Percentiles rank a stretch among this genome's conserved stretches.
These are phyloP conservation scores for Pochonia chlamydosporia DNA, from an alignment of 2,329 filamentous ascomycete species.

Conservation along the genomic window DNA sequence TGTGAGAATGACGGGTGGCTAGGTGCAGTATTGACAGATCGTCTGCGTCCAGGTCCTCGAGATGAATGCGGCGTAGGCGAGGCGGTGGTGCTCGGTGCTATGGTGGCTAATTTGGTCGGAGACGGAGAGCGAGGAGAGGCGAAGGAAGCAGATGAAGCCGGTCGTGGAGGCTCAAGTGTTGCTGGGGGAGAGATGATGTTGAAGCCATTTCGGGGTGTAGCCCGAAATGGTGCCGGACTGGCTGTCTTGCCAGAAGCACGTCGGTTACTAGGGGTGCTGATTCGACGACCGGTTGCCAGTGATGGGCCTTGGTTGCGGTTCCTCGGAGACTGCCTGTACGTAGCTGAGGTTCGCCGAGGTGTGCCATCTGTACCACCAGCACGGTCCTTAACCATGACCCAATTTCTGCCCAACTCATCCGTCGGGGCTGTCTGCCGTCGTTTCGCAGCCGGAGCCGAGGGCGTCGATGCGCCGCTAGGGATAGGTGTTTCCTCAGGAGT, in stretches of 20 bases:
- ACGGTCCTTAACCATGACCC: constrained; percentile 60
- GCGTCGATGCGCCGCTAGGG: constrained; percentile 32
- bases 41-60: constrained; percentile 13
- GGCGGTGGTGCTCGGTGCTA: constrained; percentile 14
- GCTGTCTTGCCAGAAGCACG: constrained; percentile 23
- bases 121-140: constrained; percentile 26
- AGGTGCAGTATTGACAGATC: constrained; percentile 8
- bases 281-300: constrained; percentile 34
- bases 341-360: constrained; percentile 17
- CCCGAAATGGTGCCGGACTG: constrained; percentile 1
- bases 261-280: constrained; percentile 30
- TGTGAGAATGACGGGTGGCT: constrained; percentile 20
- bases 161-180: constrained; percentile 11
- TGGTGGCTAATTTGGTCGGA: constrained; percentile 39
- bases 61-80: constrained; percentile 15
- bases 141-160: constrained; percentile 25
- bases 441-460: constrained; percentile 42
- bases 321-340: constrained; percentile 19
- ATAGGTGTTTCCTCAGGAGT: constrained; percentile 20
- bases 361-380: constrained; percentile 11
- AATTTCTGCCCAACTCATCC: constrained; percentile 59
- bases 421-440: constrained; percentile 46
- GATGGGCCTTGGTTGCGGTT: constrained; percentile 27
- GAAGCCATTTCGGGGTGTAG: constrained; percentile 22
- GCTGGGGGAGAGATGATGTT: constrained; percentile 19